phyloP scores from a whole-genome alignment of 192 early-diverging fungal species.

The Backusella tuberculispora region DNA sequence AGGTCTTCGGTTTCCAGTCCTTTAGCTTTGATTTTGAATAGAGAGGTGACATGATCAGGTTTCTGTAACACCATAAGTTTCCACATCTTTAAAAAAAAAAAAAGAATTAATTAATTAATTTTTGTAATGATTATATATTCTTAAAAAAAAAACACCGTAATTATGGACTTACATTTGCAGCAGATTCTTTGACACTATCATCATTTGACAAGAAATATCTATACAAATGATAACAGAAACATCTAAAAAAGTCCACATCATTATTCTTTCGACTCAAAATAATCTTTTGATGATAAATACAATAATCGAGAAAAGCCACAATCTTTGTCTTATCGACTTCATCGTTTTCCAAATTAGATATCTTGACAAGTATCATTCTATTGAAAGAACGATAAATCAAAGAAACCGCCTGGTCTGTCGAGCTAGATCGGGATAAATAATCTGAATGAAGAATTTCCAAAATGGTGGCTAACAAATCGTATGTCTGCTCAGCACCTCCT shows the following conservation, averaged over 20 bases:
- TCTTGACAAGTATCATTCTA: conserved; percentile 54
- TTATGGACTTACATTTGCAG: conserved; percentile 51
- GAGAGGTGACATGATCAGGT: conserved; percentile 41
- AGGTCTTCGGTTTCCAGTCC: conserved; percentile 51
- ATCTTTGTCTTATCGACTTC: conserved; percentile 43
- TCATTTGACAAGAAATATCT: conserved; percentile 48
- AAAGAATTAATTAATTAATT: neutral
- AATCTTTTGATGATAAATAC: conserved; percentile 68
- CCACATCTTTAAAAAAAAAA: conserved; percentile 48
- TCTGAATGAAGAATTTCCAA: conserved; percentile 46
- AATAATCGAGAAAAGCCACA: conserved; percentile 53
- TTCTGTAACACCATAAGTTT: conserved; percentile 65
- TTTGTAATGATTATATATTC: neutral
- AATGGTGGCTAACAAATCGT: conserved; percentile 58
- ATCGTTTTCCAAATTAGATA: conserved; percentile 53
- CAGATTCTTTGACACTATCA: conserved; percentile 43
- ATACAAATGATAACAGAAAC: conserved; percentile 66
- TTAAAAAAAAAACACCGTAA: neutral
- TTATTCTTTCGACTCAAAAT: conserved; percentile 53
- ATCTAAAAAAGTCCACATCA: conserved; percentile 68
- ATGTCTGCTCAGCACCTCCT: conserved; percentile 45
- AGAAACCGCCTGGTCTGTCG: conserved; percentile 38
- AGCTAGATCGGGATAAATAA: conserved; percentile 11
- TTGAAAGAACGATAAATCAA: conserved; percentile 52
- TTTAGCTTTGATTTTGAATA: conserved; percentile 45